Base-by-base conservation (phyloP, 73 alveolate species). In the Diophrys sp. region DNA sequence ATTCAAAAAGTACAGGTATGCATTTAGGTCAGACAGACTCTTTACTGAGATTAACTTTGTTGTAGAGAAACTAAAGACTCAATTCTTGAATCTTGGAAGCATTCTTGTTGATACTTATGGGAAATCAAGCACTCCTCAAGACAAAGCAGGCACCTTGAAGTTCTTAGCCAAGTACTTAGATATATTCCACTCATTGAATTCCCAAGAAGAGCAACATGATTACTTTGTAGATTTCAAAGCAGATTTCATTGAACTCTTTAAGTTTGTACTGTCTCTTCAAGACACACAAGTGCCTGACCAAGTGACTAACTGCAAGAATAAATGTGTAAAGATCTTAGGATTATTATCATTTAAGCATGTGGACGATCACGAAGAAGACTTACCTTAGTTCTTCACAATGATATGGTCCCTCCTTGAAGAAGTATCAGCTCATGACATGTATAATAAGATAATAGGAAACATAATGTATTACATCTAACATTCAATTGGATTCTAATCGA, bases 131-230 rank as follows among this genome's bases (percentile, higher is more conserved):
- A 56, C 62, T 11, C 30, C 23, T 30, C 24, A 34, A 72, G 74
- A 33, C 67, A 74, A 82, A 29, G 11, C 75, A 55, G 56, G 54
- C 56, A 28, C 69, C 54, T 30, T 30, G 80, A 67, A 82, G 32
- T 54, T 28, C 25, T 71, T 29, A 1, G 70, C 33, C 5, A 44
- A 71, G 31, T 67, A n/a, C 56, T 82, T 67, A 82, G 75, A 82
- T 54, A 75, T 82, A 24, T 34, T 82, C 66, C 74, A 67, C 67
- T 72, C 84, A 1, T 33, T 82, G 24, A 29, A 54, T 25, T 70
- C 73, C 31, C 75, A 82, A 29, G 90, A 82, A 34, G 90, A 82
- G 75, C 75, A 72, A 5, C 90, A 82, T 56, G 90, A 82, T 32
- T 82, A 74, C 75, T 82, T 73, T 74, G 79, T 34, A 18, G 90